These are phyloP conservation scores for Withania somnifera DNA, from an alignment of 305 asterid genomes.

Conservation along the genomic window DNA sequence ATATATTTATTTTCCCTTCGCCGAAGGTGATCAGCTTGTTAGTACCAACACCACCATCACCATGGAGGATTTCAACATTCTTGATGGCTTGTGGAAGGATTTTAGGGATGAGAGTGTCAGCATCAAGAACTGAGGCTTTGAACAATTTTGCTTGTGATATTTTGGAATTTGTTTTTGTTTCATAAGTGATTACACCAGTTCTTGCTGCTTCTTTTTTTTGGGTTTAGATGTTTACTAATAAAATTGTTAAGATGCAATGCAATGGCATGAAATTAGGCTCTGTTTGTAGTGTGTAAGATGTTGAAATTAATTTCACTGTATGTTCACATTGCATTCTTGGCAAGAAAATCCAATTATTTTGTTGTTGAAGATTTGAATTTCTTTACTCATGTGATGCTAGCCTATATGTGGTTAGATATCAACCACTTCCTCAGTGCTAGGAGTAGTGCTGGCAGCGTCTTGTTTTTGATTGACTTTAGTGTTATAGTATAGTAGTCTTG, in stretches of 20 bases:
- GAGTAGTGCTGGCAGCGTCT: too few relatives aligned
- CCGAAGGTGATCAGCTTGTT: constrained; percentile 19
- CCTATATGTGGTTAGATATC: not conserved
- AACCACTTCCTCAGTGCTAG: too few relatives aligned
- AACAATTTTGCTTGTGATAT: constrained; percentile 12
- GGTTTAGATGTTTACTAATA: not conserved
- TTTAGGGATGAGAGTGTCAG: constrained; percentile 34
- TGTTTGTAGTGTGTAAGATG: not conserved
- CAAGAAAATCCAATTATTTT: not conserved
- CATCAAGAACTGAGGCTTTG: constrained; percentile 29
- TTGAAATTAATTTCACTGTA: not conserved
- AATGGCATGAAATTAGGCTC: not conserved
- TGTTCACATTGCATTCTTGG: not conserved
- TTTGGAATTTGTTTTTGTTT: not conserved
- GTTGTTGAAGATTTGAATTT: not conserved
- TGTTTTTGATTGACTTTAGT: too few relatives aligned
- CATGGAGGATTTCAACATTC: constrained; percentile 26
- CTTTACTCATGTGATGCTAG: not conserved
- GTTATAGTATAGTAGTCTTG: too few relatives aligned
- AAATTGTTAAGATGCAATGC: not conserved
- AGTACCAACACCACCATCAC: constrained; percentile 25
- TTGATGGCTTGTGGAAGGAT: constrained; percentile 29
- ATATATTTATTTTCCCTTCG: constrained; percentile 7
- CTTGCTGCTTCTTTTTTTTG: not conserved
- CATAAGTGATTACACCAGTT: not conserved